Conservation (phyloP, 1,284 basidiomycete genomes). For the Naganishia liquefaciens region DNA sequence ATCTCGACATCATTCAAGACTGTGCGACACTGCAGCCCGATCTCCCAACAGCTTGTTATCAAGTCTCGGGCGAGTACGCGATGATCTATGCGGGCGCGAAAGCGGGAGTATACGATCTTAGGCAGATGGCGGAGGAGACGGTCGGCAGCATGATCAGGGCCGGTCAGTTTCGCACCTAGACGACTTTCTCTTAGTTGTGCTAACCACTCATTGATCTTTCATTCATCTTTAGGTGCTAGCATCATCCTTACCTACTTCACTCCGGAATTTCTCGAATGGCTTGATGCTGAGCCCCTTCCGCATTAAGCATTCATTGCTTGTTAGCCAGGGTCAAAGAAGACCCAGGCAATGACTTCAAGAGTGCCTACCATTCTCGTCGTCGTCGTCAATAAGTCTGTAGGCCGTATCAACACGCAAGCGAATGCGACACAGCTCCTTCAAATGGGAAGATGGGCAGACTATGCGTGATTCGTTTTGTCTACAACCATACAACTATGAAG, state of each 20-base stretch:
- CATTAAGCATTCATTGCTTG: constrained; percentile 16
- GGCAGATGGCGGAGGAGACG: constrained; percentile 90
- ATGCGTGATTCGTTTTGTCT: background rate
- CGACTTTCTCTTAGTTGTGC: background rate
- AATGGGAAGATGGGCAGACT: too few species aligned
- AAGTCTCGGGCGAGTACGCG: constrained; percentile 95
- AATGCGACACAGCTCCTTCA: too few species aligned
- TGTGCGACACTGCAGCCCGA: constrained; percentile 78
- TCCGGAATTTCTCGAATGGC: constrained; percentile 90
- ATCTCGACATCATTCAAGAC: constrained; percentile 93
- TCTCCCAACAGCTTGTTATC: constrained; percentile 90
- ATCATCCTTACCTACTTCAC: constrained; percentile 94
- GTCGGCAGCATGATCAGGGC: constrained; percentile 87
- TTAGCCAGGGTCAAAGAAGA: background rate
- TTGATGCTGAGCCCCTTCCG: constrained; percentile 57
- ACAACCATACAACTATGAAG: background rate
- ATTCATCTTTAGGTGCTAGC: constrained; percentile 66
- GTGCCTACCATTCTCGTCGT: too few species aligned
- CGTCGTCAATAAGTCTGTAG: too few species aligned
- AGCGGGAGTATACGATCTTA: constrained; percentile 89
- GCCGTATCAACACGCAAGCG: too few species aligned
- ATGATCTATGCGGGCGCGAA: constrained; percentile 93
- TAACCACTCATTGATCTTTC: background rate
- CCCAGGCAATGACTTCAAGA: too few species aligned
- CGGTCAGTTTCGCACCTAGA: constrained; percentile 58